Percentiles rank a stretch among this genome's conserved stretches.
Evolutionary conservation across 768 basidiomycete genomes (phyloP).

Genomic region (Lactifluus hygrophoroides): DNA sequence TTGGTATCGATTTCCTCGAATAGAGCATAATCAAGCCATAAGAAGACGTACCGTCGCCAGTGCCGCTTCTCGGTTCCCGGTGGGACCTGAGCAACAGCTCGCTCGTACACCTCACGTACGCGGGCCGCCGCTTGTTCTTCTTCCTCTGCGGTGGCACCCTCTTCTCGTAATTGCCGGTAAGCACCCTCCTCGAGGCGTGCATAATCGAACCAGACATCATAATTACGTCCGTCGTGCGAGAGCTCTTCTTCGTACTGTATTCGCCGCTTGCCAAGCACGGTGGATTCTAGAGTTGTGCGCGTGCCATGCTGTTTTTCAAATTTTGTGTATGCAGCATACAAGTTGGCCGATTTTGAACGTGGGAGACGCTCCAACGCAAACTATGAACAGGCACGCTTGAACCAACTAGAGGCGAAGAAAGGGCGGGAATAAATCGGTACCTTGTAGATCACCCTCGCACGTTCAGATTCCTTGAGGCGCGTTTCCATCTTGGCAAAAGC

Average conservation of each 20-base stretch:
- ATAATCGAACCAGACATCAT: constrained; percentile 98
- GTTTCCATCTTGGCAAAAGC: constrained; percentile 98
- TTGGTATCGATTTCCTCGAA: constrained; percentile 96
- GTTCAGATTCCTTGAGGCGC: constrained; percentile 90
- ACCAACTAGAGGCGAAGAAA: background rate
- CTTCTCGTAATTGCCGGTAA: constrained; percentile 61
- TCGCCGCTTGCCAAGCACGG: constrained; percentile 93
- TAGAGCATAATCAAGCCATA: constrained; percentile 92
- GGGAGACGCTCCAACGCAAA: constrained; percentile 93
- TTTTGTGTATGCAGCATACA: constrained; percentile 92
- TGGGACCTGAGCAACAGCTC: constrained; percentile 92
- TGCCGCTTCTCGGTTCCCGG: constrained; percentile 90
- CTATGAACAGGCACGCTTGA: constrained; percentile 34
- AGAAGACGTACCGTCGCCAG: constrained; percentile 83
- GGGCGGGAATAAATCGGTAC: constrained; percentile 35
- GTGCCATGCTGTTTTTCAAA: constrained; percentile 98
- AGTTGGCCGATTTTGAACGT: constrained; percentile 76
- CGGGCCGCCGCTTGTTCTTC: constrained; percentile 51
- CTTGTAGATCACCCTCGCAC: constrained; percentile 96
- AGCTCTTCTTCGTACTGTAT: constrained; percentile 99
- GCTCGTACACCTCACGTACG: constrained; percentile 90
- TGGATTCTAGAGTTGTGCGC: constrained; percentile 78
- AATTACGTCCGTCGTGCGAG: constrained; percentile 83
- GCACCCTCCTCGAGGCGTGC: constrained; percentile 89
- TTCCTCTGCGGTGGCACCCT: constrained; percentile 66